These are phyloP conservation scores for Ophiocordyceps camponoti-saundersi DNA, from an alignment of 2,329 filamentous ascomycete genomes.

Conservation along the genomic window DNA sequence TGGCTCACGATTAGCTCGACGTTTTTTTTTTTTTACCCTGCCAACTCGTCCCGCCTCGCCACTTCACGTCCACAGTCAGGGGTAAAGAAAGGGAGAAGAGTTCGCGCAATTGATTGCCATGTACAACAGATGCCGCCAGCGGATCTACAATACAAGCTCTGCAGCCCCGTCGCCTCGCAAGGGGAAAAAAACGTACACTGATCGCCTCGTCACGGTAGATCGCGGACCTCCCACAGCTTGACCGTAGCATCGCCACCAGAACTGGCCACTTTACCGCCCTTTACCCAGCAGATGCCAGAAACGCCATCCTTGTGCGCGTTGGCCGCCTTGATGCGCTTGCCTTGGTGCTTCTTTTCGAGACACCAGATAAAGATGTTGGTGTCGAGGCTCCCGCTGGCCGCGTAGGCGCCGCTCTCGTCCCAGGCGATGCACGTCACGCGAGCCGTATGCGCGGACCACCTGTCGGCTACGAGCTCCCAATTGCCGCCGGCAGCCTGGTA, in stretches of 20 bases:
- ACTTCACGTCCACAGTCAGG: neutral
- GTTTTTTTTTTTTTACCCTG: too few species aligned
- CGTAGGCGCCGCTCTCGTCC: conserved; percentile 61
- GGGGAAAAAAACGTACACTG: neutral
- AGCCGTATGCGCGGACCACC: conserved; percentile 44
- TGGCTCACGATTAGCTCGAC: conserved; percentile 15
- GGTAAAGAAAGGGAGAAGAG: neutral
- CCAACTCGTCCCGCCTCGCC: neutral
- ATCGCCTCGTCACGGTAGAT: conserved; percentile 12
- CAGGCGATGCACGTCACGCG: conserved; percentile 48
- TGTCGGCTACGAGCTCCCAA: conserved; percentile 62
- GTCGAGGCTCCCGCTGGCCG: conserved; percentile 73
- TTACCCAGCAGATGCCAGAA: conserved; percentile 69
- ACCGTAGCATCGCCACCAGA: conserved; percentile 77
- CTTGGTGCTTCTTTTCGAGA: conserved; percentile 58
- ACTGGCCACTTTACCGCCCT: conserved; percentile 54
- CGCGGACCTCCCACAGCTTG: conserved; percentile 56
- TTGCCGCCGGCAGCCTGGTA: conserved; percentile 40
- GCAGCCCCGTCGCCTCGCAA: neutral
- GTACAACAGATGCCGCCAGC: neutral
- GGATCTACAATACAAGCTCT: neutral
- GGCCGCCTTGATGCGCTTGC: conserved; percentile 63
- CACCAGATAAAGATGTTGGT: conserved; percentile 92
- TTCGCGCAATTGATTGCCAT: neutral
- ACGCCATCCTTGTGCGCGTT: conserved; percentile 97